These are phyloP conservation scores for Chamaenerion angustifolium DNA, from an alignment of 345 rosid species.

Conservation along the genomic window DNA sequence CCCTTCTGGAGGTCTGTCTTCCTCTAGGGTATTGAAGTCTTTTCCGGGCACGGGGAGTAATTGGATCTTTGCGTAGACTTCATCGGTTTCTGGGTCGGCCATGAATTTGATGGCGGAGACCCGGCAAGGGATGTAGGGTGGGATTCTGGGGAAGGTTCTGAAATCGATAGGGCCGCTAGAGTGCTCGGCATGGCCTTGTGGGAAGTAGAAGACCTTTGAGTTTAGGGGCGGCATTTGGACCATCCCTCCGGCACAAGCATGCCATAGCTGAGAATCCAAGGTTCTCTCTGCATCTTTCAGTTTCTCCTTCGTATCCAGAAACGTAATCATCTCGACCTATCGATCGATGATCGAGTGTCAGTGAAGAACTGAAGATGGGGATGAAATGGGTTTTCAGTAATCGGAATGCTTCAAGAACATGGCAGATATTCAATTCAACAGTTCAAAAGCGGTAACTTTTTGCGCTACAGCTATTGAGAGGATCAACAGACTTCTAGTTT, in stretches of 20 bases:
- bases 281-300: constrained; percentile 37
- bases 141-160: constrained; percentile 27
- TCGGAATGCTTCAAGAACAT: not conserved
- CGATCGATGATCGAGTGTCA: too few species aligned
- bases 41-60: constrained; percentile 18
- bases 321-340: constrained; percentile 58
- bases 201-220: constrained; percentile 49
- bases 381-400: too few species aligned
- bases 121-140: constrained; percentile 31
- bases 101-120: constrained; percentile 41
- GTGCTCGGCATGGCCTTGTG: constrained; percentile 72
- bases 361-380: too few species aligned
- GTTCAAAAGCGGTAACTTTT: constrained; percentile 4
- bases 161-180: constrained; percentile 40
- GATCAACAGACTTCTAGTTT: constrained; percentile 9
- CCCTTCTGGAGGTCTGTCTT: constrained; percentile 25
- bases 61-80: constrained; percentile 49
- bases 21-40: constrained; percentile 15
- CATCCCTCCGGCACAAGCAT: constrained; percentile 82
- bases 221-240: constrained; percentile 50
- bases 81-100: constrained; percentile 63
- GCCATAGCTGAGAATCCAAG: constrained; percentile 69
- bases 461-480: constrained; percentile 7
- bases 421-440: not conserved
- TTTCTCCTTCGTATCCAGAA: constrained; percentile 53